phyloP scores from a whole-genome alignment of 2,329 filamentous ascomycete genomes.

The Cadophora sp. region DNA sequence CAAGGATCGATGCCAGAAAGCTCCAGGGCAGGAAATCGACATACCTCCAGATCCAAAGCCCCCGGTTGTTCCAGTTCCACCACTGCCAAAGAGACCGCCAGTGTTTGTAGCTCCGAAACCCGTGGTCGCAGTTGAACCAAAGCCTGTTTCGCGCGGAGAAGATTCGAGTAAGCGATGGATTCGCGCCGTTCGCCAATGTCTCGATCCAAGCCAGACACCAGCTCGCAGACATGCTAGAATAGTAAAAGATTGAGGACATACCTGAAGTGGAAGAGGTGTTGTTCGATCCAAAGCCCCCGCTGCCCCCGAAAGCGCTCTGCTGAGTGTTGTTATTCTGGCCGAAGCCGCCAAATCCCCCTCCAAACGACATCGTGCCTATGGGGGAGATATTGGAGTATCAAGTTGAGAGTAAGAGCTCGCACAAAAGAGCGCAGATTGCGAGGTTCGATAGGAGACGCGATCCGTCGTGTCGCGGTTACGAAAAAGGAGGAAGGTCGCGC shows the following conservation, averaged over 20 bases:
- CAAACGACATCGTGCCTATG: conserved; percentile 42
- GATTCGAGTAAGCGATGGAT: conserved; percentile 44
- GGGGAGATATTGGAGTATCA: conserved; percentile 12
- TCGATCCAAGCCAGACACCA: conserved; percentile 28
- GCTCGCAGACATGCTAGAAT: conserved; percentile 22
- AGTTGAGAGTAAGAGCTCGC: conserved; percentile 13
- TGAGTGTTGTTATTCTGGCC: conserved; percentile 60
- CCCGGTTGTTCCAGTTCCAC: conserved; percentile 44
- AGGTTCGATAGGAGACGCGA: conserved; percentile 33
- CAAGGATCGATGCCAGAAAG: conserved; percentile 32
- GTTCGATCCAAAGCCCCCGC: conserved; percentile 59
- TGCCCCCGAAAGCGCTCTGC: conserved; percentile 51
- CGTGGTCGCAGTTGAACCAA: conserved; percentile 48
- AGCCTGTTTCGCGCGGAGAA: conserved; percentile 46
- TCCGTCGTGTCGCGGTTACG: conserved; percentile 34
- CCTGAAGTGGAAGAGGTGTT: conserved; percentile 43
- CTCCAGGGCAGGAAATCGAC: conserved; percentile 40
- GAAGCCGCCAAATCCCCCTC: conserved; percentile 62
- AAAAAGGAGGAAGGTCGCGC: conserved; percentile 36
- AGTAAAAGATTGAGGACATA: conserved; percentile 39
- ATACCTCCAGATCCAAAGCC: conserved; percentile 49
- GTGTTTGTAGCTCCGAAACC: conserved; percentile 50
- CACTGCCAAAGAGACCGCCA: conserved; percentile 50
- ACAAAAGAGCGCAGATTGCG: conserved; percentile 20
- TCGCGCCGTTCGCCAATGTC: conserved; percentile 34